A percentile compares a stretch with the other conserved stretches of the same genome.
phyloP scores from a whole-genome alignment of 1,284 basidiomycete genomes.

The Trametes pubescens region DNA sequence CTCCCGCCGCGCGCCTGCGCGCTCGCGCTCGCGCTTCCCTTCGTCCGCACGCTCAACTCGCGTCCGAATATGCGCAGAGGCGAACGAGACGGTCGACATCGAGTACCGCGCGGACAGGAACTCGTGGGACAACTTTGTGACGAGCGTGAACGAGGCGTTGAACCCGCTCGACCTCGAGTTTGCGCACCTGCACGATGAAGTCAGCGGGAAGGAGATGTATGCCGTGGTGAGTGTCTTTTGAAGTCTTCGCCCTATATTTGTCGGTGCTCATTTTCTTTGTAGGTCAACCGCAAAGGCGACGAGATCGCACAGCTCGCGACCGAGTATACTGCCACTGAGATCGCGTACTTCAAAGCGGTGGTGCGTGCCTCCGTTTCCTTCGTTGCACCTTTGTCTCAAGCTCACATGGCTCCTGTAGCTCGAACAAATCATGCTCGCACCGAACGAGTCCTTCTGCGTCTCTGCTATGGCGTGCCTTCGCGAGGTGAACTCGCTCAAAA shows the following conservation, averaged over 20 bases:
- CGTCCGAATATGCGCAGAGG: slow-evolving; percentile 47
- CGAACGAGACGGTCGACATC: slow-evolving; percentile 58
- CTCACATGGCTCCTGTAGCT: slow-evolving; percentile 57
- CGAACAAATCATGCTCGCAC: slow-evolving; percentile 87
- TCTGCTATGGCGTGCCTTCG: slow-evolving; percentile 80
- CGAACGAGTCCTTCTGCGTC: slow-evolving; percentile 76
- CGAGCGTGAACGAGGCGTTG: slow-evolving; percentile 64
- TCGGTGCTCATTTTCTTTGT: background rate
- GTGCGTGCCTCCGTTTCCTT: slow-evolving; percentile 51
- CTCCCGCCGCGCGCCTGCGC: slow-evolving; percentile 1
- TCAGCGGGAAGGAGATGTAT: slow-evolving; percentile 67
- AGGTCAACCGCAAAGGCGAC: slow-evolving; percentile 84
- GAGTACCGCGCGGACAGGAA: slow-evolving; percentile 50
- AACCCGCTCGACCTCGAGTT: slow-evolving; percentile 78
- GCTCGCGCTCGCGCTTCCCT: background rate
- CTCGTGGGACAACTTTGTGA: slow-evolving; percentile 68
- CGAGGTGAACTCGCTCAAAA: slow-evolving; percentile 68
- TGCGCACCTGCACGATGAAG: slow-evolving; percentile 67
- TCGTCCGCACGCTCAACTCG: background rate
- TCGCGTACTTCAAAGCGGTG: slow-evolving; percentile 82
- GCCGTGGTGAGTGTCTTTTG: slow-evolving; percentile 60
- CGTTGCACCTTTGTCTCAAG: background rate
- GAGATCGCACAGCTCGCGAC: slow-evolving; percentile 84
- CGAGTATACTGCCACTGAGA: slow-evolving; percentile 79
- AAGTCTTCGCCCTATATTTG: background rate